phyloP scores from a whole-genome alignment of 257 asterid genomes.

The Penstemon davidsonii region DNA sequence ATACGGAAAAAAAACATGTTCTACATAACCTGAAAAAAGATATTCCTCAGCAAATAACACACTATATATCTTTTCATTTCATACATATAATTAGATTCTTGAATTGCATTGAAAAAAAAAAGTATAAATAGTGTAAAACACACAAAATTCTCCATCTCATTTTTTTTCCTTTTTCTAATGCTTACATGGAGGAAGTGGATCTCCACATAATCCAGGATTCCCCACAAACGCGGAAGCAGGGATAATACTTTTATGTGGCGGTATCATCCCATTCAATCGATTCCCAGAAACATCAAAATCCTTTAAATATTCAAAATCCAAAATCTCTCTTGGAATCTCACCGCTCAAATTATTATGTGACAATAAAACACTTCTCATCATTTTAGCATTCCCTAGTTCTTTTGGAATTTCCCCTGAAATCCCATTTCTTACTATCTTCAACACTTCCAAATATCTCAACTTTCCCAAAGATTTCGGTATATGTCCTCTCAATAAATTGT shows the following conservation, averaged over 20 bases:
- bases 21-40: too few species aligned
- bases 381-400: constrained; percentile 45
- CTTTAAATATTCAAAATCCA: constrained; percentile 47
- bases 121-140: neutral
- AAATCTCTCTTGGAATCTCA: constrained; percentile 44
- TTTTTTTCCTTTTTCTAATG: neutral
- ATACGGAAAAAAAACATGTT: too few species aligned
- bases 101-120: neutral
- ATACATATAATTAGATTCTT: neutral
- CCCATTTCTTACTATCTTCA: constrained; percentile 40
- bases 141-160: neutral
- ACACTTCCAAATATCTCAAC: constrained; percentile 24
- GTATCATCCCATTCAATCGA: constrained; percentile 56
- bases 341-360: constrained; percentile 57
- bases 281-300: constrained; percentile 54
- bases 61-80: too few species aligned
- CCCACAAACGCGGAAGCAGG: constrained; percentile 48
- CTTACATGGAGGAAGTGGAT: constrained; percentile 69
- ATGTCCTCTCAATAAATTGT: constrained; percentile 49
- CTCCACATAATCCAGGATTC: constrained; percentile 70
- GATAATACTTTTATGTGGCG: constrained; percentile 43
- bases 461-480: constrained; percentile 61
- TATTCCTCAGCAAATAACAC: too few species aligned
- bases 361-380: constrained; percentile 38
- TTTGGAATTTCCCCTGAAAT: constrained; percentile 51